Conservation (phyloP, 805 yeast genomes). For the Wickerhamiella lipophila region DNA sequence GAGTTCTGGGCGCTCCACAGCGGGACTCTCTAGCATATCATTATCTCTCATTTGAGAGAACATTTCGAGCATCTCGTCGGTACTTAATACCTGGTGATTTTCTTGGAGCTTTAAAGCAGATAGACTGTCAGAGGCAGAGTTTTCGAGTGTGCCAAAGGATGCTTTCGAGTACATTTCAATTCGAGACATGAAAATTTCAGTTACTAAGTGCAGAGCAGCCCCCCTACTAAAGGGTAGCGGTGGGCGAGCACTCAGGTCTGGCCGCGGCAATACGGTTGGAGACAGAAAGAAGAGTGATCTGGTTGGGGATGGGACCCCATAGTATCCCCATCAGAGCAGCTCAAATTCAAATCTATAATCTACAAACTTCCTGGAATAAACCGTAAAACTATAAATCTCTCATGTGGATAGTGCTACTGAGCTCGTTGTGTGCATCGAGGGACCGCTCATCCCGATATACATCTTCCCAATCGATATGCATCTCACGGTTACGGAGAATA, state of each 20-base stretch:
- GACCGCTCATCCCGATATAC: constrained; percentile 34
- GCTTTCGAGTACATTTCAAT: constrained; percentile 10
- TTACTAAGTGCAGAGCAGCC: constrained; percentile 1
- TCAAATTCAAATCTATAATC: neutral
- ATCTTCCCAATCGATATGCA: constrained; percentile 86
- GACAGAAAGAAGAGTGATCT: neutral
- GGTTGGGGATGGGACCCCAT: too few relatives aligned
- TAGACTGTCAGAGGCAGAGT: neutral
- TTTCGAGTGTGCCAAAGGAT: neutral
- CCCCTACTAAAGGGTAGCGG: neutral
- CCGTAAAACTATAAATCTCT: neutral
- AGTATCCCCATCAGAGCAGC: too few relatives aligned
- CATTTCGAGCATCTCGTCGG: constrained; percentile 42
- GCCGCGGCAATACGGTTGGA: neutral
- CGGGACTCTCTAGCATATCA: constrained; percentile 24
- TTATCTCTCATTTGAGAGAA: constrained; percentile 34
- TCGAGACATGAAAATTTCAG: constrained; percentile 8
- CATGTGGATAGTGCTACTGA: constrained; percentile 4
- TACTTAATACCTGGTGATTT: constrained; percentile 35
- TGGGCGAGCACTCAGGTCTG: too few relatives aligned
- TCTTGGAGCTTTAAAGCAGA: constrained; percentile 23
- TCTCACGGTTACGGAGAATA: constrained; percentile 65
- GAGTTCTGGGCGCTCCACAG: constrained; percentile 11
- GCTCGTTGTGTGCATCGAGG: constrained; percentile 1
- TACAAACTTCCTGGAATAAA: neutral